Evolutionary conservation across 208 protist genomes (phyloP), one percentile per base, ranked within the genome.

Genomic region (Porcisia deanei): DNA sequence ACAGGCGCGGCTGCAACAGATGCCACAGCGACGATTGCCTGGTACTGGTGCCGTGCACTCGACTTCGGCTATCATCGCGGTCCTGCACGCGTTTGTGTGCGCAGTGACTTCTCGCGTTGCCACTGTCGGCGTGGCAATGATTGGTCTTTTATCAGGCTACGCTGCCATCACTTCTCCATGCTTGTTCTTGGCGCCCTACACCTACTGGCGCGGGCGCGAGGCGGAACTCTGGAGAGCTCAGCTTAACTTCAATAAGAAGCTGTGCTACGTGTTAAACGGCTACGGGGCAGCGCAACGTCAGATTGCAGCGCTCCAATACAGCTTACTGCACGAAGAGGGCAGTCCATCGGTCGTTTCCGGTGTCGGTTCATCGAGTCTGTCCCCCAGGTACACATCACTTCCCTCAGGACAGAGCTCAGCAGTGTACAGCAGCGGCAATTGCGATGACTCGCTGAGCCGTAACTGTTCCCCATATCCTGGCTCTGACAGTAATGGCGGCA

Each of bases 121-220:
- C 25, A 76, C 80, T 14, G 53, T 87, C 18, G 93, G 93, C 20
- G 88, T 95, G 25, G 71, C 85, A 22, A 71, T 87, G 55, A 88
- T 90, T 16, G 91, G 93, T 12, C 69, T 94, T 12, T 86, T 97
- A 43, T 82, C 80, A 2, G 93, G 93, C 59, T 95, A 92, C 73
- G 93, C 93, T 20, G 86, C 90, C 47, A 45, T 94, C 39, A 89
- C 83, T 25, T 90, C 91, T 5, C 90, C 93, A 1, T 87, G 39
- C 41, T 69, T 71, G 63, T 91, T 82, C 68, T 76, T 88, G 60
- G 65, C 70, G 71, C 84, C 80, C 0, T 91, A 85, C 71, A 58
- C 84, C 3, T 76, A 82, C 61, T 94, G 73, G 73, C 76, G 75
- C 30, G 80, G 71, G 1, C 82, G 71, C 53, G 83, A 77, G 74